These are phyloP conservation scores for Leishmania martiniquensis DNA, from an alignment of 208 protist species.

Conservation along the genomic window DNA sequence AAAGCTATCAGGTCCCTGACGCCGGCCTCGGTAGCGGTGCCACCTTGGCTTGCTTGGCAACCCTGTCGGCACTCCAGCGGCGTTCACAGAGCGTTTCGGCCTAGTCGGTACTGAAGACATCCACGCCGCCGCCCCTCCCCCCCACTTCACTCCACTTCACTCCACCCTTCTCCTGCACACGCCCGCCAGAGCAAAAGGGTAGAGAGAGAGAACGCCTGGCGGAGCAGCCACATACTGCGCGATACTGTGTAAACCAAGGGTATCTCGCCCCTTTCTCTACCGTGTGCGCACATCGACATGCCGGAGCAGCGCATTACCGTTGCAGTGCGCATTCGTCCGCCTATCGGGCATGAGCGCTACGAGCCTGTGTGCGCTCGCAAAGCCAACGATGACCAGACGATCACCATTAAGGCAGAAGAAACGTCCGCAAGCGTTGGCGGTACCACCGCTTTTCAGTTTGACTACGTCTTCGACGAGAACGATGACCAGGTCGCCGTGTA, in stretches of 20 bases:
- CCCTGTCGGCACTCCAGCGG: neutral
- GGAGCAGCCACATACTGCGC: neutral
- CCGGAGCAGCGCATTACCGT: slow-evolving; percentile 81
- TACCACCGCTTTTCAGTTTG: slow-evolving; percentile 69
- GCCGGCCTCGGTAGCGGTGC: neutral
- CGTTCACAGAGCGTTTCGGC: neutral
- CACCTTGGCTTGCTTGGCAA: neutral
- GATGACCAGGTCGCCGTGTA: slow-evolving; percentile 84
- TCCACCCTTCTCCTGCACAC: too few relatives aligned
- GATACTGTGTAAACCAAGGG: neutral
- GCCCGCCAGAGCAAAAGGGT: neutral
- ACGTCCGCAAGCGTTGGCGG: slow-evolving; percentile 37
- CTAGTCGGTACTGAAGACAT: neutral
- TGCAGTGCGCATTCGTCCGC: slow-evolving; percentile 81
- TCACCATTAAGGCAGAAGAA: slow-evolving; percentile 75
- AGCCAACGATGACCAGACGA: slow-evolving; percentile 71
- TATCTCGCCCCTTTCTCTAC: neutral
- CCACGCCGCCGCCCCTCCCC: neutral
- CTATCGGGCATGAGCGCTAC: slow-evolving; percentile 73
- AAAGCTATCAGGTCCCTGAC: neutral
- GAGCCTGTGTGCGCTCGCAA: slow-evolving; percentile 69
- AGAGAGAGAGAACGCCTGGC: neutral
- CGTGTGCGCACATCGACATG: slow-evolving; percentile 24
- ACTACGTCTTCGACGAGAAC: slow-evolving; percentile 83
- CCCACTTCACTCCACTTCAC: too few relatives aligned